Evolutionary conservation across 2,329 filamentous ascomycete genomes (phyloP), one percentile per base, ranked within the genome.

Genomic region (Emericellopsis cladophorae): DNA sequence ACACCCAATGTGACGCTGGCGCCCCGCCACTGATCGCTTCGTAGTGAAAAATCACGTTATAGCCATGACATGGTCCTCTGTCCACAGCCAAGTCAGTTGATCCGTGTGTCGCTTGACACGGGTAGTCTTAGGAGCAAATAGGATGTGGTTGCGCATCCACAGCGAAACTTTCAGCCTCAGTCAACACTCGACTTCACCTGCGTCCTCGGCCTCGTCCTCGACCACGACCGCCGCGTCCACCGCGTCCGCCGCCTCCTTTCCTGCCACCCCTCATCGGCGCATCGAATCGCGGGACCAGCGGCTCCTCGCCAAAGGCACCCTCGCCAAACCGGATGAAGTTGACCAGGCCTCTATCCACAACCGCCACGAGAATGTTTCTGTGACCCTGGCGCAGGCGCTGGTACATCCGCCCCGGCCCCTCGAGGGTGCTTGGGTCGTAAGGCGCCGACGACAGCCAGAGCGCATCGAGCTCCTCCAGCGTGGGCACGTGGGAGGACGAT

Each of bases 301-400:
- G 76, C 59, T 94, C 87, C 46, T 77, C 73, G 0, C 71, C 81
- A 60, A 95, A 95, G 1, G 80, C 81, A 10, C 79, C 79, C 64
- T 96, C 88, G 2, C 75, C 78, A 44, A 95, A 71, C 21, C 84
- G 69, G 52, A 95, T 68, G 56, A 90, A 96, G 57, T 90, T 96
- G 36, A 89, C 82, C 18, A 96, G 72, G 0, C 92, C 92, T 46
- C 87, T 76, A 56, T 96, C 92, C 29, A 95, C 88, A 2, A 96
- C 75, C 0, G 89, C 92, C 21, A 98, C 58, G 29, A 95, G 68
- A 26, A 92, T 84, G 58, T 86, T 92, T 48, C 86, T 75, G 57
- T 82, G 79, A 2, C 88, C 92, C 52, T 94, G 79, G 60, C 88
- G 90, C 47, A 96, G 64, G 44, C 84, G 78, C 52, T 81, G 75